A percentile compares a stretch with the other conserved stretches of the same genome.
Evolutionary conservation across 495 filamentous ascomycete species (phyloP).

Genomic region (Aspergillus saccharolyticus): DNA sequence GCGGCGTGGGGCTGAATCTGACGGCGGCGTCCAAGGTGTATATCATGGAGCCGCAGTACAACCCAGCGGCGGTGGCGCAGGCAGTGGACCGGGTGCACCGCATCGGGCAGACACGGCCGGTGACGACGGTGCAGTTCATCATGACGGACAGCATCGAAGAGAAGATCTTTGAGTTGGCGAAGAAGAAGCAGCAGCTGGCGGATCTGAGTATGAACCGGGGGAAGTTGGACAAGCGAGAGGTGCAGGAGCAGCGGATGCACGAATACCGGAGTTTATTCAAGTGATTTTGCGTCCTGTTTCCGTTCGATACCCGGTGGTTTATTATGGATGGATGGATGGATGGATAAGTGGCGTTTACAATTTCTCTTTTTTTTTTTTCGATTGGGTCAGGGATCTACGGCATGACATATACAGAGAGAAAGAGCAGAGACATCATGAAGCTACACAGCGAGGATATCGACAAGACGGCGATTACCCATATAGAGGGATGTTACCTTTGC

Average conservation of each 20-base stretch:
- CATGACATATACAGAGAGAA: too few species aligned
- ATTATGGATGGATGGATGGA: background rate
- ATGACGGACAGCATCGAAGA: slow-evolving; percentile 91
- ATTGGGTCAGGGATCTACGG: too few species aligned
- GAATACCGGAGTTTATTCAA: slow-evolving; percentile 81
- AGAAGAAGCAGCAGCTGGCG: slow-evolving; percentile 85
- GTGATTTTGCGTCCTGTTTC: slow-evolving; percentile 29
- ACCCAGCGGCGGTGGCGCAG: slow-evolving; percentile 90
- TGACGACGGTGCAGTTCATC: slow-evolving; percentile 76
- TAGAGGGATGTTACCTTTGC: too few species aligned
- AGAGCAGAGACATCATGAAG: too few species aligned
- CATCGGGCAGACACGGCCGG: slow-evolving; percentile 80
- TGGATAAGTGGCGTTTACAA: slow-evolving; percentile 1
- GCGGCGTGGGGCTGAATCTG: slow-evolving; percentile 87
- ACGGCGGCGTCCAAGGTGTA: slow-evolving; percentile 81
- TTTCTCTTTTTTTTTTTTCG: slow-evolving; percentile 2
- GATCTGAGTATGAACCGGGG: slow-evolving; percentile 73
- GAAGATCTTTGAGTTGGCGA: slow-evolving; percentile 82
- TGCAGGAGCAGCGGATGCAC: slow-evolving; percentile 68
- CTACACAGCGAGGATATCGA: too few species aligned
- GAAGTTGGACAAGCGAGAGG: slow-evolving; percentile 68
- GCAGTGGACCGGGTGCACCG: slow-evolving; percentile 93
- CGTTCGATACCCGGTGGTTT: slow-evolving; percentile 3
- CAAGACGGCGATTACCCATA: too few species aligned
- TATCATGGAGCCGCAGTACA: slow-evolving; percentile 98